These are phyloP conservation scores for Dentipellis fragilis DNA, from an alignment of 768 basidiomycete species.

Conservation along the genomic window DNA sequence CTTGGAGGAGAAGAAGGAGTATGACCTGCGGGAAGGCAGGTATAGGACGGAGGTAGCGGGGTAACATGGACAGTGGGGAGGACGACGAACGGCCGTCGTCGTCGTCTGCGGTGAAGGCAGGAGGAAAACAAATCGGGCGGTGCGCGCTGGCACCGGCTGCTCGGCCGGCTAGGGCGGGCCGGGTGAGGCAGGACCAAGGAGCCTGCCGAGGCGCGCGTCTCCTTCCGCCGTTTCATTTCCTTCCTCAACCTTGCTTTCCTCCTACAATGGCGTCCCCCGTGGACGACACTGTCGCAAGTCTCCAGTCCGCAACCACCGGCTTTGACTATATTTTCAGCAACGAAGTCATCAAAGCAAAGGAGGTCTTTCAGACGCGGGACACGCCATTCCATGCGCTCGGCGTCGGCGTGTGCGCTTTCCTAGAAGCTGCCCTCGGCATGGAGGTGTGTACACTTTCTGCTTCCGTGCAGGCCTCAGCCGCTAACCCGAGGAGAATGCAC, in stretches of 20 bases:
- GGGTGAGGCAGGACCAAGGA: too few relatives aligned
- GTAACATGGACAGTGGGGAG: slow-evolving; percentile 4
- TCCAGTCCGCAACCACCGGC: slow-evolving; percentile 33
- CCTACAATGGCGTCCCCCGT: neutral
- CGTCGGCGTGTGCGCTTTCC: slow-evolving; percentile 58
- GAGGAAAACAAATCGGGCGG: neutral
- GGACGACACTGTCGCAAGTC: slow-evolving; percentile 20
- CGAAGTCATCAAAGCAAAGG: slow-evolving; percentile 44
- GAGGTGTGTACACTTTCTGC: slow-evolving; percentile 34
- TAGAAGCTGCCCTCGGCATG: slow-evolving; percentile 76
- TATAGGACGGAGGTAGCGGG: slow-evolving; percentile 8
- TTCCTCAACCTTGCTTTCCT: neutral
- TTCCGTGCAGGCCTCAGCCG: neutral
- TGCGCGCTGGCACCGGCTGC: neutral
- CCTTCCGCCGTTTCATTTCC: neutral
- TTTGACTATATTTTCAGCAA: slow-evolving; percentile 67
- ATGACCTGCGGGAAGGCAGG: slow-evolving; percentile 35
- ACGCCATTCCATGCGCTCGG: slow-evolving; percentile 71
- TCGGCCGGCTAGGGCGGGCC: too few relatives aligned
- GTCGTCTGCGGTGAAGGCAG: neutral
- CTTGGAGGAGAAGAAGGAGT: slow-evolving; percentile 66
- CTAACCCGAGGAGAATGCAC: neutral
- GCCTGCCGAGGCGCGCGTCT: neutral
- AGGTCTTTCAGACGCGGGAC: slow-evolving; percentile 35
- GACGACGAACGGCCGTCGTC: neutral